Base-by-base conservation (phyloP, 1,284 basidiomycete species). In the Naganishia albida region DNA sequence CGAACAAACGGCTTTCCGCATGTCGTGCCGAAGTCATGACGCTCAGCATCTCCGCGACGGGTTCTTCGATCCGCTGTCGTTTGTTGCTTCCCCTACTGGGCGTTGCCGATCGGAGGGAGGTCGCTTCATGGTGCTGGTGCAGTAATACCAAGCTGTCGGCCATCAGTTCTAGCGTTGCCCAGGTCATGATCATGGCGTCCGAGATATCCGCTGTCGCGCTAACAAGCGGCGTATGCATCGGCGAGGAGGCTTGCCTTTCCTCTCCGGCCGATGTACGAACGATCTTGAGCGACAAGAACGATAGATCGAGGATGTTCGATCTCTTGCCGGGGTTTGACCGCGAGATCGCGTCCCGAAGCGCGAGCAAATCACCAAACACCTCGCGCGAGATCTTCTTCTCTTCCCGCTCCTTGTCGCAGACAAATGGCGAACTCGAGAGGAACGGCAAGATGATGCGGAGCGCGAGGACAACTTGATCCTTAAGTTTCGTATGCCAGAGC, bases 151-250 rank as follows among this genome's bases (percentile, higher is more conserved):
- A 83, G 72, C 87, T 88, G 72, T 93, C 90, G 4, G 91, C 88
- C 67, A 90, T 88, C n/a, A 96, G 79, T 74, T 94, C 87, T 3
- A 94, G 78, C 0, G 87, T 82, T 1, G 86, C 84, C 93, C 94
- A 98, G 0, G 86, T 83, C 42, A 91, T 74, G 0, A 90, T 89
- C 73, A 91, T 87, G 25, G 78, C 81, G 0, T 83, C 73, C 65
- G 85, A 85, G 71, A 97, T 91, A 68, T 85, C 84, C 79, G 83
- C 85, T 2, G 90, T 90, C 49, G 60, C 60, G 16, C 34, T 15
- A 13, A 63, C 30, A 12, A 63, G 16, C 25, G 50, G 42, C 20
- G 60, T 63, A 23, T 60, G 57, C 57, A 60, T 50, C 12, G 57
- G 57, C 1, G 25, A 34, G 25, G 34, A 15, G 26, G 38, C 23